Evolutionary conservation across 441 rosid genomes (phyloP).

Genomic region (Croton laevigatus): DNA sequence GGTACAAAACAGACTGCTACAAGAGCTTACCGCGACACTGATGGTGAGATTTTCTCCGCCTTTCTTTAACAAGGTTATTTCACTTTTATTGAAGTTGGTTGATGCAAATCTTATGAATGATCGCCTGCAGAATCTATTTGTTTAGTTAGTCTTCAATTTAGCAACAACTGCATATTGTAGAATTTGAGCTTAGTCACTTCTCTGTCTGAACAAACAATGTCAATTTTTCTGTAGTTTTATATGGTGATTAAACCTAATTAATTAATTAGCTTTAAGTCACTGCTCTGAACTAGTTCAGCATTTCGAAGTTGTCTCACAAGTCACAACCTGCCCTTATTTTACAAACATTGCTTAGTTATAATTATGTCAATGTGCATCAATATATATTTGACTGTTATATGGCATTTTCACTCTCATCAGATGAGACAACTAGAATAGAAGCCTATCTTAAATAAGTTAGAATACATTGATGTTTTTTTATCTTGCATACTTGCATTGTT

Average conservation of each 20-base stretch:
- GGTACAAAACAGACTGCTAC: slow-evolving; percentile 23
- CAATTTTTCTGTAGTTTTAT: neutral
- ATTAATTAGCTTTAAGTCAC: neutral
- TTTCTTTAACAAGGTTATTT: neutral
- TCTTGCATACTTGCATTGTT: too few relatives aligned
- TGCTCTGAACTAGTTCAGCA: neutral
- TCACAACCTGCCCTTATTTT: neutral
- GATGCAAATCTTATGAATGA: neutral
- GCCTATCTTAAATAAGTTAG: neutral
- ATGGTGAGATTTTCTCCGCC: slow-evolving; percentile 31
- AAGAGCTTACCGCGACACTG: slow-evolving; percentile 27
- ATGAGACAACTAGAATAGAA: neutral
- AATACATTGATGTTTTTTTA: neutral
- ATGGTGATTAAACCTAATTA: neutral
- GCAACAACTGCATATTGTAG: neutral
- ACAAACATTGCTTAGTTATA: neutral
- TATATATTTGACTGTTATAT: too few relatives aligned
- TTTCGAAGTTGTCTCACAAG: neutral
- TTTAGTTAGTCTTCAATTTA: neutral
- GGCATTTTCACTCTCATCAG: too few relatives aligned
- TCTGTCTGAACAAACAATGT: neutral
- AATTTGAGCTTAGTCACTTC: neutral
- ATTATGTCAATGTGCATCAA: neutral
- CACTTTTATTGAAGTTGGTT: neutral
- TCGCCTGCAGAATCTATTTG: neutral